Conservation (phyloP, 108 stramenopile species). For the Fistulifera pelliculosa region DNA sequence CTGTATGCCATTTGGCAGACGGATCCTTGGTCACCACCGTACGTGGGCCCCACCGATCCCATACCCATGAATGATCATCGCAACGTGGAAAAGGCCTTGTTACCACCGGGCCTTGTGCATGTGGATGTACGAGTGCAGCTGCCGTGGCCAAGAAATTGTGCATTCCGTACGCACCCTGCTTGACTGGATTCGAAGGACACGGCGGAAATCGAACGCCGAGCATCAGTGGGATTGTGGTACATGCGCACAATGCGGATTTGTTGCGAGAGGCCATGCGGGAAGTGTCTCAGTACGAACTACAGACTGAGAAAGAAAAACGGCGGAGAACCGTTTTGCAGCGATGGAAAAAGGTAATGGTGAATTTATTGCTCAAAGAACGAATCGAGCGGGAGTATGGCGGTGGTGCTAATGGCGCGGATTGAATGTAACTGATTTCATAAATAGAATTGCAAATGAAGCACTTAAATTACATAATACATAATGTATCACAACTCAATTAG, state of each 20-base stretch:
- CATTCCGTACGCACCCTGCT: slow-evolving; percentile 80
- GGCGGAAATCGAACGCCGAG: slow-evolving; percentile 66
- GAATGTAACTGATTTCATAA: no score
- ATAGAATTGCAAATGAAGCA: no score
- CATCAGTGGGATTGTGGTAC: slow-evolving; percentile 75
- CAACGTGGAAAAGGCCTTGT: slow-evolving; percentile 68
- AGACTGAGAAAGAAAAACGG: slow-evolving; percentile 39
- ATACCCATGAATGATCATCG: slow-evolving; percentile 73
- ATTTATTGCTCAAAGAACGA: slow-evolving; percentile 60
- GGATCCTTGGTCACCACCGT: slow-evolving; percentile 45
- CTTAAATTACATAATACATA: no score
- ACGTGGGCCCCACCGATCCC: slow-evolving; percentile 52
- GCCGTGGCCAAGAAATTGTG: slow-evolving; percentile 61
- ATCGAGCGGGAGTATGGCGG: slow-evolving; percentile 63
- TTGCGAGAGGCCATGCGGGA: slow-evolving; percentile 66
- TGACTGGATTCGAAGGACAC: slow-evolving; percentile 79
- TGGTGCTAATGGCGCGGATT: no score
- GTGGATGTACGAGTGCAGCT: slow-evolving; percentile 42
- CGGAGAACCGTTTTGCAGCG: slow-evolving; percentile 29
- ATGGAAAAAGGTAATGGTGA: slow-evolving; percentile 73
- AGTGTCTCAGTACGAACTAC: slow-evolving; percentile 40
- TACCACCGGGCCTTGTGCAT: slow-evolving; percentile 82
- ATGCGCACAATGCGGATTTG: slow-evolving; percentile 64
- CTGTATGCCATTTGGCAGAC: slow-evolving; percentile 85
- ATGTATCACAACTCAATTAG: no score